Percentiles rank a stretch among this genome's conserved stretches.
Evolutionary conservation across 2,329 filamentous ascomycete genomes (phyloP).

Genomic region (Penicillium brasilianum): DNA sequence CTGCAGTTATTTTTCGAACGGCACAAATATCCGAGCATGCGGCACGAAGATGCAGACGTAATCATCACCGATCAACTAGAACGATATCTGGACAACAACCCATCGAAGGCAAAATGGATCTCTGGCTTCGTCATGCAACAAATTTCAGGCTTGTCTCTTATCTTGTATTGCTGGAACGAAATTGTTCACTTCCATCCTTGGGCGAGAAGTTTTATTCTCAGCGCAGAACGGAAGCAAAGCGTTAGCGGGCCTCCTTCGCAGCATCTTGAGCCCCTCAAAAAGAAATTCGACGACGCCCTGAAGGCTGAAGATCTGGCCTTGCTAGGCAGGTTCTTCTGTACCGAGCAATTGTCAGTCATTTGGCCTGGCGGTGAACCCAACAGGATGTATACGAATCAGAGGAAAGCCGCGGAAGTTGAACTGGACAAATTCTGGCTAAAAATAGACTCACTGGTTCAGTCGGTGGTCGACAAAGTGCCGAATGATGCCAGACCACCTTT

Average conservation of each 20-base stretch:
- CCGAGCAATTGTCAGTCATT: neutral
- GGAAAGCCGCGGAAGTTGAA: neutral
- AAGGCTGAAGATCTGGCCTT: neutral
- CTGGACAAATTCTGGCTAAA: neutral
- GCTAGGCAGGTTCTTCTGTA: neutral
- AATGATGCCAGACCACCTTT: neutral
- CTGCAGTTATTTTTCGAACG: neutral
- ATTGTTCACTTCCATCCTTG: neutral
- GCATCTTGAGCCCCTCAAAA: neutral
- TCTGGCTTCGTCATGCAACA: neutral
- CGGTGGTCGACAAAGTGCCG: neutral
- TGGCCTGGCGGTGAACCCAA: neutral
- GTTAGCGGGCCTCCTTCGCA: neutral
- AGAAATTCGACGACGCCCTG: neutral
- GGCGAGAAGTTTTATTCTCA: neutral
- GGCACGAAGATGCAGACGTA: no score
- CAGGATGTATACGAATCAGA: neutral
- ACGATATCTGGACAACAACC: neutral
- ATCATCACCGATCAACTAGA: neutral
- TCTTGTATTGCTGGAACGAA: neutral
- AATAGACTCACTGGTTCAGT: neutral
- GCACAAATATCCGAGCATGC: no score
- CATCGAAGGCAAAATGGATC: neutral
- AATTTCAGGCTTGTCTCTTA: neutral
- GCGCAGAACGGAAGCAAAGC: neutral